These are phyloP conservation scores for Lasiosphaeriaceae sp. DNA, from an alignment of 495 filamentous ascomycete species.

Conservation along the genomic window DNA sequence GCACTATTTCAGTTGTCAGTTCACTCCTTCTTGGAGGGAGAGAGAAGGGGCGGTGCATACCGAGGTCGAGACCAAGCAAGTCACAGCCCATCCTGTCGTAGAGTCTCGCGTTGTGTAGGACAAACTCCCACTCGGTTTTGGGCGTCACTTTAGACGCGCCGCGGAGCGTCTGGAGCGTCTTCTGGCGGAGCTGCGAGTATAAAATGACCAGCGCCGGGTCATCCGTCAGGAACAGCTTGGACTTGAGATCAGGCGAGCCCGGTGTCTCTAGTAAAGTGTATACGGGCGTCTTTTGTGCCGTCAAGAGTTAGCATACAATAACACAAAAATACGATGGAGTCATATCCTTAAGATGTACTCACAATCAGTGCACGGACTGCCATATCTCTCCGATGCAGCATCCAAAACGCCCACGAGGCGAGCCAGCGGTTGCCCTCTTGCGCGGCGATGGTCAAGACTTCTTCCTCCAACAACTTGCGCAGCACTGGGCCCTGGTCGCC, in stretches of 20 bases:
- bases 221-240: slow-evolving; percentile 78
- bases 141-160: slow-evolving; percentile 80
- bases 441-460: slow-evolving; percentile 72
- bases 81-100: slow-evolving; percentile 97
- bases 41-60: slow-evolving; percentile 32
- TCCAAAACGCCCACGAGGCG: slow-evolving; percentile 94
- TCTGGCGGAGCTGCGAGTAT: slow-evolving; percentile 81
- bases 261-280: slow-evolving; percentile 64
- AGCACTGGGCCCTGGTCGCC: slow-evolving; percentile 78
- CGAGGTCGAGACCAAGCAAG: slow-evolving; percentile 79
- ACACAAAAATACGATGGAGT: not conserved
- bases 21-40: not conserved
- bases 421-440: slow-evolving; percentile 88
- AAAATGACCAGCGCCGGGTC: slow-evolving; percentile 85
- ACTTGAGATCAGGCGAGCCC: slow-evolving; percentile 56
- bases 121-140: slow-evolving; percentile 80
- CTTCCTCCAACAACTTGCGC: slow-evolving; percentile 69
- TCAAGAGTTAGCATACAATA: slow-evolving; percentile 16
- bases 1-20: slow-evolving; percentile 39
- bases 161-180: slow-evolving; percentile 78
- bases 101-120: slow-evolving; percentile 80
- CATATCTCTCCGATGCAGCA: slow-evolving; percentile 77
- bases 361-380: slow-evolving; percentile 80
- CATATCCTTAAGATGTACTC: slow-evolving; percentile 16
- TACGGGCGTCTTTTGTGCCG: slow-evolving; percentile 59